phyloP scores from a whole-genome alignment of 805 yeast genomes.

The Myxozyma kluyveri region DNA sequence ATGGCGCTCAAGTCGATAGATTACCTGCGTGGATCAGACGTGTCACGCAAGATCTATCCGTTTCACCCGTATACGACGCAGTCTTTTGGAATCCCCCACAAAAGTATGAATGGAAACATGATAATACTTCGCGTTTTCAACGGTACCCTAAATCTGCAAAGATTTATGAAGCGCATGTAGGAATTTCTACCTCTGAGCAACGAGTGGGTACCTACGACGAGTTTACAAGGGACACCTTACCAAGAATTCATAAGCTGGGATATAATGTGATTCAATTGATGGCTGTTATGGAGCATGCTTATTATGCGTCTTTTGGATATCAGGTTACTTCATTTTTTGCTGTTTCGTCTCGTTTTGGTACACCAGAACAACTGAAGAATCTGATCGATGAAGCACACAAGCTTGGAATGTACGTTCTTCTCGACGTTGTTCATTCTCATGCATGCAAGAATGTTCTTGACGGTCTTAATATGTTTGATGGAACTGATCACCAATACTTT shows the following conservation, averaged over 20 bases:
- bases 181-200: constrained; percentile 90
- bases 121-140: constrained; percentile 15
- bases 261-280: constrained; percentile 91
- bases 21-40: constrained; percentile 87
- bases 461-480: constrained; percentile 90
- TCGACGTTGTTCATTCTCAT: constrained; percentile 95
- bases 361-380: constrained; percentile 92
- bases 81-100: constrained; percentile 85
- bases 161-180: constrained; percentile 90
- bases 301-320: constrained; percentile 97
- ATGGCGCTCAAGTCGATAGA: constrained; percentile 71
- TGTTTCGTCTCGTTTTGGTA: constrained; percentile 81
- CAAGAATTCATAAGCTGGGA: constrained; percentile 80
- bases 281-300: constrained; percentile 99
- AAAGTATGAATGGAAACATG: constrained; percentile 58
- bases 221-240: constrained; percentile 75
- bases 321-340: constrained; percentile 94
- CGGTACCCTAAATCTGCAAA: constrained; percentile 56
- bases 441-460: constrained; percentile 92
- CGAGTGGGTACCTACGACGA: constrained; percentile 80
- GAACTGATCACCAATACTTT: constrained; percentile 92
- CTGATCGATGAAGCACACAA: constrained; percentile 89
- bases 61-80: constrained; percentile 65
- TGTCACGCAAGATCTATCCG: constrained; percentile 61
- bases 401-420: constrained; percentile 76